phyloP scores from a whole-genome alignment of 257 asterid genomes.

The Nicotiana knightiana region DNA sequence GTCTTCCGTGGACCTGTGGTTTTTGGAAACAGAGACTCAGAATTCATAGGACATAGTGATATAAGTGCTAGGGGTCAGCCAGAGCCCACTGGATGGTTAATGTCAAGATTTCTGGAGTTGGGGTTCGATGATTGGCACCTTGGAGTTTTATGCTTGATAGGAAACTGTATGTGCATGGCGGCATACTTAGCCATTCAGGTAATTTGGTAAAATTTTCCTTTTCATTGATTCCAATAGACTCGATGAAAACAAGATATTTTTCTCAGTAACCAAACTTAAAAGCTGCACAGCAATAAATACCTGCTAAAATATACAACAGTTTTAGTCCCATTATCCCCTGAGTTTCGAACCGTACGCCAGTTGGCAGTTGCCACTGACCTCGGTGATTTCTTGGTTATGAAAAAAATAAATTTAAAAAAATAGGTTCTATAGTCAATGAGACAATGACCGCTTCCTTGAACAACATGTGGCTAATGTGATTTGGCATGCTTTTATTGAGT shows the following conservation, averaged over 20 bases:
- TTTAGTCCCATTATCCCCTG: neutral
- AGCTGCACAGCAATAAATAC: neutral
- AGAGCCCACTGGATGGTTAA: conserved; percentile 75
- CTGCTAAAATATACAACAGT: neutral
- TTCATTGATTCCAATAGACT: neutral
- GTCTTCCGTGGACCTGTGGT: conserved; percentile 84
- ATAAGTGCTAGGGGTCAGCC: conserved; percentile 89
- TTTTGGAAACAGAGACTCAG: conserved; percentile 62
- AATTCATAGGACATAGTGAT: conserved; percentile 42
- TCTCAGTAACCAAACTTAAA: neutral
- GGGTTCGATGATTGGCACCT: conserved; percentile 87
- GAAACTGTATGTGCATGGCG: conserved; percentile 97
- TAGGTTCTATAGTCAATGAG: neutral
- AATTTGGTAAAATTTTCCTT: neutral
- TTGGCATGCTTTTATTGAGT: neutral
- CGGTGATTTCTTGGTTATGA: neutral
- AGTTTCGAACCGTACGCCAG: neutral
- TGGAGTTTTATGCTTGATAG: conserved; percentile 85
- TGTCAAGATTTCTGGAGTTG: conserved; percentile 50
- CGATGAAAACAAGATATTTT: neutral
- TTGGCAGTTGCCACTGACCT: neutral
- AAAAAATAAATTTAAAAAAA: neutral
- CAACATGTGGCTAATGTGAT: neutral
- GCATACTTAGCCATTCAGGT: conserved; percentile 92
- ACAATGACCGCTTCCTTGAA: too few species aligned